Evolutionary conservation across 2,329 filamentous ascomycete species (phyloP), one percentile per base, ranked within the genome.

Genomic region (Scytalidium sp.): DNA sequence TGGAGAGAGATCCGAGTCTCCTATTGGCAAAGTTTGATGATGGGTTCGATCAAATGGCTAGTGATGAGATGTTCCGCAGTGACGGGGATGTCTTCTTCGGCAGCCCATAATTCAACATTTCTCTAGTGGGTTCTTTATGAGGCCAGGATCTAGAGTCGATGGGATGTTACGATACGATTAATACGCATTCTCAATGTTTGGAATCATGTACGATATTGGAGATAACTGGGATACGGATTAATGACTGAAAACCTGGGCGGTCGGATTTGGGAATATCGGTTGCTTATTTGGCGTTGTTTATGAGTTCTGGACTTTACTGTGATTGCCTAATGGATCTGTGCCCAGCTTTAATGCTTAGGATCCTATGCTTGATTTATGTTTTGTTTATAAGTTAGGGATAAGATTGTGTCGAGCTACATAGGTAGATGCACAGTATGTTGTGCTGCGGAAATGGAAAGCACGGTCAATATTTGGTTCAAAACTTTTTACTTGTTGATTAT

Each of bases 21-120:
- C 45, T 65, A 43, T 56, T 65, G 51, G 52, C 56, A 2, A 65
- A 65, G 46, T 65, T 64, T 43, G 64, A 65, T 2, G 63, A 63
- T 42, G 50, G 52, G 5, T 65, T 61, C 40, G 50, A 40, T 7
- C 47, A 39, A 19, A 25, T 42, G 5, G 52, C 42, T n/a, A 51
- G 50, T 17, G 57, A 56, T 23, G 61, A 61, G 21, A 39, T 61
- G 39, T 64, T 63, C 43, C 50, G 53, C 19, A 57, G 56, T 43
- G 50, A 53, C 19, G 60, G 59, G 4, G 63, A 65, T 50, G 55
- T 63, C 19, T 66, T 64, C 52, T 67, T 67, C 45, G 62, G 62
- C 5, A 66, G 63, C 48, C 61, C 63, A 13, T 64, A 47, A 61
- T 46, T 15, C 25, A 19, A 11, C 40, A 11, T 11, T 8, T 7